These are phyloP conservation scores for Claviceps sp. DNA, from an alignment of 2,329 filamentous ascomycete species.

Conservation along the genomic window DNA sequence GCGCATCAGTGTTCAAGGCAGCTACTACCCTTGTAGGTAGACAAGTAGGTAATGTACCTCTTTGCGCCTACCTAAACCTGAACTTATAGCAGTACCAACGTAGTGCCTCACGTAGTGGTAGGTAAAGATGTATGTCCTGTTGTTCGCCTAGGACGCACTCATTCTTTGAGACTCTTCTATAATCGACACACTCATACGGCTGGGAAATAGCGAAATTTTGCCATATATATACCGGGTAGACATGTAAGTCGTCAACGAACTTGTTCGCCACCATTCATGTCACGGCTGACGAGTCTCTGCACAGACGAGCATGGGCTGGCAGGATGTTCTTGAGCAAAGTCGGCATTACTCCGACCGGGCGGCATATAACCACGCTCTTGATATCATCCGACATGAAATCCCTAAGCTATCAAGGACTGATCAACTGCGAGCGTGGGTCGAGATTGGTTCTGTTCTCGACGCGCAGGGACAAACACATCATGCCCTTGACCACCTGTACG, in stretches of 20 bases:
- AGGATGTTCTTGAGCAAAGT: not conserved
- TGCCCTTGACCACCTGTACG: not conserved
- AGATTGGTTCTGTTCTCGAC: not conserved
- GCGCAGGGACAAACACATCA: not conserved
- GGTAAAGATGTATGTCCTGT: too few species aligned
- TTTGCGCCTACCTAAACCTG: too few species aligned
- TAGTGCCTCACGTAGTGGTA: too few species aligned
- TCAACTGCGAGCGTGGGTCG: not conserved
- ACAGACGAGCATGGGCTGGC: not conserved
- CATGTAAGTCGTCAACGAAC: not conserved
- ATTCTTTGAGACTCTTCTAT: too few species aligned
- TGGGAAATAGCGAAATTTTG: too few species aligned
- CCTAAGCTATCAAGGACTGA: not conserved
- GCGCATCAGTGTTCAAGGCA: too few species aligned
- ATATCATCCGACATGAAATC: not conserved
- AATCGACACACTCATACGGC: too few species aligned
- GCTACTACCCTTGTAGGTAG: too few species aligned
- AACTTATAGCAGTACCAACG: too few species aligned
- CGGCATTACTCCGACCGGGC: not conserved
- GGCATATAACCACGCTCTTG: not conserved
- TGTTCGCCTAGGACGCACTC: too few species aligned
- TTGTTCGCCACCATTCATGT: not conserved
- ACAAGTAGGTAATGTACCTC: too few species aligned
- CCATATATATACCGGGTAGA: not conserved
- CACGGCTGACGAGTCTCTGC: not conserved